Evolutionary conservation across 2,329 filamentous ascomycete species (phyloP).

Genomic region (Aureobasidium sp.): DNA sequence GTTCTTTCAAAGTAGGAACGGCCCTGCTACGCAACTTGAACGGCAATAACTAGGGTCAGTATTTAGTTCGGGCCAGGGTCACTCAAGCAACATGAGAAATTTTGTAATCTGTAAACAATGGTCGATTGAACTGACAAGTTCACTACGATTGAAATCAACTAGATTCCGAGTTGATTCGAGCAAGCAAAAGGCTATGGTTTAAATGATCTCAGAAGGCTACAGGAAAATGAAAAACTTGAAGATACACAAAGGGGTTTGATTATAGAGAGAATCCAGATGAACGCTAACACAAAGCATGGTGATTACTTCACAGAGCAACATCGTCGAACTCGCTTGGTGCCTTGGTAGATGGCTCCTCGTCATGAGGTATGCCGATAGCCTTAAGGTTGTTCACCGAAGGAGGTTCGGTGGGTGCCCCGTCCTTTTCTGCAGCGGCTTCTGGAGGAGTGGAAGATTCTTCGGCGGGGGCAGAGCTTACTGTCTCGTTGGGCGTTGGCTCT

Average conservation of each 20-base stretch:
- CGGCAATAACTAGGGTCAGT: too few relatives aligned
- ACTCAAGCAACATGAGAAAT: background rate
- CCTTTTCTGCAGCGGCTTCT: constrained; percentile 17
- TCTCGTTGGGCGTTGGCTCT: background rate
- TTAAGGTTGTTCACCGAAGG: constrained; percentile 9
- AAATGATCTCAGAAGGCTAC: too few relatives aligned
- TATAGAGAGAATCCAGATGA: background rate
- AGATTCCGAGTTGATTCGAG: too few relatives aligned
- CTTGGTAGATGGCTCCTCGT: constrained; percentile 9
- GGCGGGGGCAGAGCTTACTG: background rate
- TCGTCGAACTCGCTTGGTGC: constrained; percentile 21
- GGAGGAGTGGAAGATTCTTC: background rate
- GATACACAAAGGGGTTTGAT: background rate
- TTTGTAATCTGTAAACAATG: background rate
- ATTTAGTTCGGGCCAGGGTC: background rate
- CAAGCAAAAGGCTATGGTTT: too few relatives aligned
- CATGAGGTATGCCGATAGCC: constrained; percentile 13
- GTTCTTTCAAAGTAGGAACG: background rate
- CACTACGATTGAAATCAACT: background rate
- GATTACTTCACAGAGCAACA: constrained; percentile 15
- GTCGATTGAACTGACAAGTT: background rate
- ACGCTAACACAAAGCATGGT: background rate
- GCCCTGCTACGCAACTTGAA: too few relatives aligned
- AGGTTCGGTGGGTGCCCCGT: constrained; percentile 16
- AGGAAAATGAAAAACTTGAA: too few relatives aligned